Conservation (phyloP, 1,139 yeast genomes). For the Debaryomyces coudertii region DNA sequence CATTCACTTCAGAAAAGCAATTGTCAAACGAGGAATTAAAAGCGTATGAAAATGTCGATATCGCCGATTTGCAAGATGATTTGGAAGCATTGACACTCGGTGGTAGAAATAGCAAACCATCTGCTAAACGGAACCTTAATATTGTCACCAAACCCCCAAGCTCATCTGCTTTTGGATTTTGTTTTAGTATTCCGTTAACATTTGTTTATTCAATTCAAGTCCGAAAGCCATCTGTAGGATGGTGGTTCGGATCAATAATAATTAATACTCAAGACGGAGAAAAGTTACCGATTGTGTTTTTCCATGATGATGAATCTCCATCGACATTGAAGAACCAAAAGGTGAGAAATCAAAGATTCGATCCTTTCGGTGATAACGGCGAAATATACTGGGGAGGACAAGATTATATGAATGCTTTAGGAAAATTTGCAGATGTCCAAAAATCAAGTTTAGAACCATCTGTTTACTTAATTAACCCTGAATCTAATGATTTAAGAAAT, state of each 20-base stretch:
- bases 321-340: conserved; percentile 68
- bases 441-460: conserved; percentile 72
- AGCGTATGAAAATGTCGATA: conserved; percentile 56
- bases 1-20: conserved; percentile 77
- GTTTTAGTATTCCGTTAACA: conserved; percentile 63
- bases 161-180: conserved; percentile 60
- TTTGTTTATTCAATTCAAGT: conserved; percentile 78
- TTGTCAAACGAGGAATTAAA: conserved; percentile 50
- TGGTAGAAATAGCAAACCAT: conserved; percentile 19
- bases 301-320: conserved; percentile 87
- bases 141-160: conserved; percentile 55
- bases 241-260: conserved; percentile 90
- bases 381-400: conserved; percentile 90
- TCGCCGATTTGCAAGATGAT: conserved; percentile 34
- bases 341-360: conserved; percentile 63
- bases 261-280: conserved; percentile 73
- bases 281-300: conserved; percentile 77
- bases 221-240: conserved; percentile 79
- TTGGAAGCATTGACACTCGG: conserved; percentile 22
- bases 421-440: conserved; percentile 60
- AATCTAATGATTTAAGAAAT: conserved; percentile 72
- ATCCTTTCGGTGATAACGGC: conserved; percentile 69
- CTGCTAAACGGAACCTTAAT: conserved; percentile 17
- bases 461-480: conserved; percentile 78
- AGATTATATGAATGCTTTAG: conserved; percentile 63